Percentiles rank a stretch among this genome's conserved stretches.
phyloP scores from a whole-genome alignment of 169 alveolate species.

The Eimeria praecox region DNA sequence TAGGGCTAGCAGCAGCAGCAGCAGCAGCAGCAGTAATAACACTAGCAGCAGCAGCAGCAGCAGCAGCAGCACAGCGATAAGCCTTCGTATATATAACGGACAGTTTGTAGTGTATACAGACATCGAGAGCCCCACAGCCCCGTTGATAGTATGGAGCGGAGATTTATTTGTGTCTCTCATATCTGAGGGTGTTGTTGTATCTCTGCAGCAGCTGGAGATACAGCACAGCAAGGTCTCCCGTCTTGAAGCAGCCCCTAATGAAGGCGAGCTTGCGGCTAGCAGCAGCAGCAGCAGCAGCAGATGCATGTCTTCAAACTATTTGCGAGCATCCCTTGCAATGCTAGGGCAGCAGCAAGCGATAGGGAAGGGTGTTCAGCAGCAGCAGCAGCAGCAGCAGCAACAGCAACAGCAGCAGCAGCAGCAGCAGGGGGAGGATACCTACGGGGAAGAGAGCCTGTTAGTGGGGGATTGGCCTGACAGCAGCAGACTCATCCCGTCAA shows the following conservation, averaged over 20 bases:
- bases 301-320: slow-evolving; percentile 15
- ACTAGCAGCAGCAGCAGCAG: slow-evolving; percentile 15
- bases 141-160: slow-evolving; percentile 84
- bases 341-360: slow-evolving; percentile 24
- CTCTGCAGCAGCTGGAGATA: slow-evolving; percentile 53
- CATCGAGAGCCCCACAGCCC: slow-evolving; percentile 84
- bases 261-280: slow-evolving; percentile 40
- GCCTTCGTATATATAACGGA: slow-evolving; percentile 62
- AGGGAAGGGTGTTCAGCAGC: slow-evolving; percentile 6
- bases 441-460: slow-evolving; percentile 16
- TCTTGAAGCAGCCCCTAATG: slow-evolving; percentile 50
- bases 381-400: background rate
- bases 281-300: slow-evolving; percentile 75
- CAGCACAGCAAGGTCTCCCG: slow-evolving; percentile 63
- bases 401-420: slow-evolving; percentile 29
- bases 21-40: slow-evolving; percentile 1
- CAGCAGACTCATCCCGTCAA: slow-evolving; percentile 52
- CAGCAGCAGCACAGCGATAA: slow-evolving; percentile 5
- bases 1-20: background rate
- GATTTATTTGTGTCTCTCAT: slow-evolving; percentile 82
- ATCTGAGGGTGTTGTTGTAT: background rate
- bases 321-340: slow-evolving; percentile 3
- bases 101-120: slow-evolving; percentile 86
- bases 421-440: background rate
- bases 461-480: slow-evolving; percentile 47